Base-by-base conservation (phyloP, 495 filamentous ascomycete species). In the Penicillium canariense region DNA sequence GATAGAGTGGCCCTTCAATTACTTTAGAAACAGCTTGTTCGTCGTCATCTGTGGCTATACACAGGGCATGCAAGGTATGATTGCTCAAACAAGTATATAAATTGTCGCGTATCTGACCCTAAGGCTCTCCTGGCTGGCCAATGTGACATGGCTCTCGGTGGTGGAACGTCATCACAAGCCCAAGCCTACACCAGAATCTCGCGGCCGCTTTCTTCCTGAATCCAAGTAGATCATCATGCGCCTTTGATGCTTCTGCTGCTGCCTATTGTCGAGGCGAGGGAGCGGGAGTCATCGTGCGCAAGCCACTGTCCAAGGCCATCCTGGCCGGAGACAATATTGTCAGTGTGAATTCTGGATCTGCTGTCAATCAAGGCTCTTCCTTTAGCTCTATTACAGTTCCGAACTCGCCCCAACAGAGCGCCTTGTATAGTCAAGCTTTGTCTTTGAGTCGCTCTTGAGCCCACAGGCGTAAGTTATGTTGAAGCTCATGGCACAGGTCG, bases 251-350 rank as follows among this genome's bases (percentile, higher is more conserved):
- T 44, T 70, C 70, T 23, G 85, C 85, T 7, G 79, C 86, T 58
- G 87, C 87, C 0, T 90, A 89, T 63, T 87, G 84, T 62, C 78
- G 87, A 42, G 81, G 77, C 2, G 87, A 90, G 48, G 80, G 76
- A 18, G 80, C 75, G 17, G 87, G 79, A 0, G 76, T 82, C 5
- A 75, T 90, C 15, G 67, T 87, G 7, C 68, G 89, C n/a, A 87
- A 87, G 68, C 71, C 74, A 1, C 72, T 88, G 0, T 71, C 79
- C 5, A 76, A 81, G 60, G 87, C 86, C 0, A 39, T 84, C 25
- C 69, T 69, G 0, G 78, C 87, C 39, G 77, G 81, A 4, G 84
- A 89, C 61, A 67, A 75, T 22, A 77, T 90, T 39, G 72, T 84
- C 4, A 86, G 71, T 3, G 81, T 88, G 18, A 80, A 89, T 17